phyloP scores from a whole-genome alignment of 2,329 filamentous ascomycete species.

The Exophiala sp. region DNA sequence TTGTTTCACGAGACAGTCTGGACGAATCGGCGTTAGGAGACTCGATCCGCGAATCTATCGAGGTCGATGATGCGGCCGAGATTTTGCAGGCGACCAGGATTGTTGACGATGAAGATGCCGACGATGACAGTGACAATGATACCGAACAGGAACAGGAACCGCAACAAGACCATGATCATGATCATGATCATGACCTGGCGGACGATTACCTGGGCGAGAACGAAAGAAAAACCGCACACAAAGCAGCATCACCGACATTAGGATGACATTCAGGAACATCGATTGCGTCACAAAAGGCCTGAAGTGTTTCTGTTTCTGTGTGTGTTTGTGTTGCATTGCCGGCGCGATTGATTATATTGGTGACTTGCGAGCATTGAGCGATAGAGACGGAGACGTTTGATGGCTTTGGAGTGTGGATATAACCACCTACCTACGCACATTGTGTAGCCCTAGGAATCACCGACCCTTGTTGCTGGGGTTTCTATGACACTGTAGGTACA shows the following conservation, averaged over 20 bases:
- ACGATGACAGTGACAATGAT: constrained; percentile 29
- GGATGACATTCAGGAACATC: too few relatives aligned
- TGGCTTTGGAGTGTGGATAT: too few relatives aligned
- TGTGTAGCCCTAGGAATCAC: too few relatives aligned
- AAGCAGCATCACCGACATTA: background rate
- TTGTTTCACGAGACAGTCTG: constrained; percentile 48
- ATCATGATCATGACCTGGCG: constrained; percentile 23
- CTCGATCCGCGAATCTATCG: constrained; percentile 47
- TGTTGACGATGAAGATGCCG: constrained; percentile 43
- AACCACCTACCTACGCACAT: too few relatives aligned
- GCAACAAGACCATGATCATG: constrained; percentile 15
- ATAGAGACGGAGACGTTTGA: too few relatives aligned
- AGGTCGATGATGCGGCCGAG: constrained; percentile 23
- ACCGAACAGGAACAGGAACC: too few relatives aligned
- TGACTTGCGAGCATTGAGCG: too few relatives aligned
- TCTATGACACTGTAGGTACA: too few relatives aligned
- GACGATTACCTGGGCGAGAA: constrained; percentile 24
- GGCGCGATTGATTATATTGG: too few relatives aligned
- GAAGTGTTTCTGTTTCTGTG: too few relatives aligned
- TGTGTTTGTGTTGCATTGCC: too few relatives aligned
- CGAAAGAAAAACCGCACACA: background rate
- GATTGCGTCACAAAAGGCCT: background rate
- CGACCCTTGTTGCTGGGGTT: too few relatives aligned
- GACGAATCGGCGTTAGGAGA: constrained; percentile 44
- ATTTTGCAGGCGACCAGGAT: constrained; percentile 16